Base-by-base conservation (phyloP, 805 yeast genomes). In the Nakazawaea sp. region DNA sequence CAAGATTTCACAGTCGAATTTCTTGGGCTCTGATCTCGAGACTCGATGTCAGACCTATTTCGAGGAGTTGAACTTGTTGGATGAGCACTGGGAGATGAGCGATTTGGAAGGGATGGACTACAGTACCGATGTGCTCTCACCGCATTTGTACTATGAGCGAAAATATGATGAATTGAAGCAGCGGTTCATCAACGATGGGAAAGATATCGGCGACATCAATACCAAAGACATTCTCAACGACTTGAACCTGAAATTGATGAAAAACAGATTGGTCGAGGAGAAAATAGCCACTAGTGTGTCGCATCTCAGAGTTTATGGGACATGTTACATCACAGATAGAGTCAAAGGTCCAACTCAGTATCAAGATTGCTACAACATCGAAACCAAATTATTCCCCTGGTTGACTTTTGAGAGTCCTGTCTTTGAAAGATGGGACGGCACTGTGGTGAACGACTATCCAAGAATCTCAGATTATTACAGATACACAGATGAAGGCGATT, bases 331-430 rank as follows among this genome's bases (percentile, higher is more conserved):
- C 18, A 18, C 27, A 10, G 12, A 11, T n/a, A 7, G 9, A 18
- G 12, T 16, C 6, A 18, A 5, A 15, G 16, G 19, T 15, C 16
- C 11, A n/a, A 21, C 10, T 21, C n/a, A 13, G 3, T 36, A 30
- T 27, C 13, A 16, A 4, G 18, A 32, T 5, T 37, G 40, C 18
- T 20, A 6, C 5, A 55, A 57, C 21, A 44, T 61, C 12, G 72
- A 68, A 44, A 42, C 54, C 19, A 53, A 62, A 43, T 43, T 68
- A 6, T 67, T 65, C 51, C 66, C 62, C 21, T 68, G 65, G 60
- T 45, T 68, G 27, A 58, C 71, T 1, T 51, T 55, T 38, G 45
- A 59, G 31, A 52, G 46, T 13, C 73, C 75, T 6, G 47, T 51
- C 12, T 68, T 57, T 45, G 61, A 53, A 38, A 47, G 71, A 43